Percentiles rank a stretch among this genome's conserved stretches.
Conservation (phyloP, 2,329 filamentous ascomycete genomes). For the Coniochaeta sp. region DNA sequence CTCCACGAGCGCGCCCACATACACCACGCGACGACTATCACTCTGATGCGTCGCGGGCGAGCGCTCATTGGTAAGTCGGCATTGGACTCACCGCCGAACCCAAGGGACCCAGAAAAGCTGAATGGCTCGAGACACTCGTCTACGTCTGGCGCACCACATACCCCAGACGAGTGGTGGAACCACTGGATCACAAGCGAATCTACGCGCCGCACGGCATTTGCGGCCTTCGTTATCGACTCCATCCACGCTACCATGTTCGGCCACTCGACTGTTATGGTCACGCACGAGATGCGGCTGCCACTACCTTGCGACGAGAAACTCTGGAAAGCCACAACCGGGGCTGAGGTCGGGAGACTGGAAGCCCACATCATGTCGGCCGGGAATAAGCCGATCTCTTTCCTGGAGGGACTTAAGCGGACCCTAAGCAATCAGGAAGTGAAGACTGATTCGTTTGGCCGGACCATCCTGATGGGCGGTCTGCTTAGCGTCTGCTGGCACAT, state of each 20-base stretch:
- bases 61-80: constrained; percentile 83
- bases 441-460: constrained; percentile 90
- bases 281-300: constrained; percentile 87
- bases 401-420: constrained; percentile 86
- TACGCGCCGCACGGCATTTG: constrained; percentile 82
- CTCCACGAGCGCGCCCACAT: constrained; percentile 94
- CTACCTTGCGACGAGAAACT: constrained; percentile 88
- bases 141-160: constrained; percentile 55
- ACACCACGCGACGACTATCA: constrained; percentile 92
- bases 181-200: constrained; percentile 94
- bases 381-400: constrained; percentile 76
- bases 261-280: constrained; percentile 93
- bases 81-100: constrained; percentile 74
- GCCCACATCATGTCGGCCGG: constrained; percentile 73
- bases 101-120: constrained; percentile 49
- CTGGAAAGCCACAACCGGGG: constrained; percentile 84
- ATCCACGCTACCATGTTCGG: constrained; percentile 98
- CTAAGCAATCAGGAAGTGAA: constrained; percentile 78
- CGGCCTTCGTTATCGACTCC: constrained; percentile 90
- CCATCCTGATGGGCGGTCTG: constrained; percentile 87
- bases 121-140: constrained; percentile 55
- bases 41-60: constrained; percentile 87
- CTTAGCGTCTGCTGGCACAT: constrained; percentile 96
- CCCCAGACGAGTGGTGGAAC: constrained; percentile 87
- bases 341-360: constrained; percentile 80